A percentile compares a stretch with the other conserved stretches of the same genome.
Evolutionary conservation across 2,329 filamentous ascomycete species (phyloP).

Genomic region (Nigrospora oryzae): DNA sequence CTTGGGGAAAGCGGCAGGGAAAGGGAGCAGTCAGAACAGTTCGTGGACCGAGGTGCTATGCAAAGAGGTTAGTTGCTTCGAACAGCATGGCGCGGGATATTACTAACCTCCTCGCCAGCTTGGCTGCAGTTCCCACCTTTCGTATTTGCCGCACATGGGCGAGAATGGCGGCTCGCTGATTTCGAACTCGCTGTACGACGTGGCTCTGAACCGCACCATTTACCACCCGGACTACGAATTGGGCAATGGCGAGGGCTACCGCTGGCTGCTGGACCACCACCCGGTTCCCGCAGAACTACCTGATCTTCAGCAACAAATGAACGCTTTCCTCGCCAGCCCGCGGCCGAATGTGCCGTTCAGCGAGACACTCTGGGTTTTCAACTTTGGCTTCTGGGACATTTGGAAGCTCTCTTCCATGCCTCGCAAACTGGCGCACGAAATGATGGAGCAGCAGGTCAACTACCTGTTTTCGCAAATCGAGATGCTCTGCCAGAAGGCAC

Average conservation of each 20-base stretch:
- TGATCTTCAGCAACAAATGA: slow-evolving; percentile 36
- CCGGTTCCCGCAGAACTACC: slow-evolving; percentile 26
- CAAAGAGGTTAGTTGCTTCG: slow-evolving; percentile 27
- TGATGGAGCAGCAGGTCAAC: slow-evolving; percentile 26
- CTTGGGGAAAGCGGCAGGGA: slow-evolving; percentile 15
- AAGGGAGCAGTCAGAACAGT: slow-evolving; percentile 6
- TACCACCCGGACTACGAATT: slow-evolving; percentile 20
- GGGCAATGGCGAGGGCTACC: slow-evolving; percentile 28
- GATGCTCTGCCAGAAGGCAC: slow-evolving; percentile 33
- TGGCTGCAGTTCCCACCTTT: slow-evolving; percentile 34
- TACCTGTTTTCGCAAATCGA: slow-evolving; percentile 38
- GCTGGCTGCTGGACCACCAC: slow-evolving; percentile 32
- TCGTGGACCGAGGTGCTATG: slow-evolving; percentile 42
- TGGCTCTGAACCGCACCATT: slow-evolving; percentile 25
- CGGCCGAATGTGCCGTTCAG: slow-evolving; percentile 22
- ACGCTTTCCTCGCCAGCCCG: slow-evolving; percentile 32
- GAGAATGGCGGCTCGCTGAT: slow-evolving; percentile 47
- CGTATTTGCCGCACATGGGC: slow-evolving; percentile 30
- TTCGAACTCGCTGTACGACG: slow-evolving; percentile 46
- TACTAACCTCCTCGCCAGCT: slow-evolving; percentile 24
- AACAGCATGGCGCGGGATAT: no score
- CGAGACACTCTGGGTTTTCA: slow-evolving; percentile 46
- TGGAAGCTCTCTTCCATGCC: slow-evolving; percentile 43
- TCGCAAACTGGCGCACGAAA: slow-evolving; percentile 22
- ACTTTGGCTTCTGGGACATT: slow-evolving; percentile 45